Conservation (phyloP, 2,329 filamentous ascomycete species). For the Coniochaeta hoffmannii region DNA sequence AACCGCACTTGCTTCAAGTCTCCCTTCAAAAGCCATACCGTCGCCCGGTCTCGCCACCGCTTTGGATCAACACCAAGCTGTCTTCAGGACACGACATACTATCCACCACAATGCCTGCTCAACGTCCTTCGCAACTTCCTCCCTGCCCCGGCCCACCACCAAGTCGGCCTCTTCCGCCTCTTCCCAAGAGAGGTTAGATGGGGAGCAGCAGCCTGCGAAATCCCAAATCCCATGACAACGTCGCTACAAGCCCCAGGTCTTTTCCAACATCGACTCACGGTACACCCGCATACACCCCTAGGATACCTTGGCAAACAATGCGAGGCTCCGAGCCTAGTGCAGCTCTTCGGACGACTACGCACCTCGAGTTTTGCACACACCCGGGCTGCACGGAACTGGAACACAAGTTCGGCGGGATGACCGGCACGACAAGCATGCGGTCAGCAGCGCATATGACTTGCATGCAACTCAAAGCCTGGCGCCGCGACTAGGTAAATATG, state of each 20-base stretch:
- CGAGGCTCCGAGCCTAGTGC: not conserved
- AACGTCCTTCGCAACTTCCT: conserved; percentile 58
- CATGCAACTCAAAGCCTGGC: not conserved
- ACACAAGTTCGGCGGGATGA: not conserved
- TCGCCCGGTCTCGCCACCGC: not conserved
- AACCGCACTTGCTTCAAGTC: not conserved
- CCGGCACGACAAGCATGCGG: not conserved
- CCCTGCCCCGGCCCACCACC: conserved; percentile 61
- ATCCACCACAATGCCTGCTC: conserved; percentile 42
- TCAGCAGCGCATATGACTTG: not conserved
- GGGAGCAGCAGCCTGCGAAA: conserved; percentile 2
- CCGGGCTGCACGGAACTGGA: not conserved
- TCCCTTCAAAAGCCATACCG: not conserved
- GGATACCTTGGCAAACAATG: not conserved
- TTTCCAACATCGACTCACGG: not conserved
- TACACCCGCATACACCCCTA: not conserved
- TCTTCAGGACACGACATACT: conserved; percentile 7
- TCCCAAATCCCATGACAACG: not conserved
- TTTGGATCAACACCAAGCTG: not conserved
- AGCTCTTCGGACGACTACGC: not conserved
- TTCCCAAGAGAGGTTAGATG: conserved; percentile 51
- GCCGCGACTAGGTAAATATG: not conserved
- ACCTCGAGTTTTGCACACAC: not conserved
- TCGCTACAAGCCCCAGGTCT: not conserved
- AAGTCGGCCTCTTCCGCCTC: conserved; percentile 56